Percentiles rank a stretch among this genome's conserved stretches.
Conservation (phyloP, 331 rosid species). For the Malus hybrid region DNA sequence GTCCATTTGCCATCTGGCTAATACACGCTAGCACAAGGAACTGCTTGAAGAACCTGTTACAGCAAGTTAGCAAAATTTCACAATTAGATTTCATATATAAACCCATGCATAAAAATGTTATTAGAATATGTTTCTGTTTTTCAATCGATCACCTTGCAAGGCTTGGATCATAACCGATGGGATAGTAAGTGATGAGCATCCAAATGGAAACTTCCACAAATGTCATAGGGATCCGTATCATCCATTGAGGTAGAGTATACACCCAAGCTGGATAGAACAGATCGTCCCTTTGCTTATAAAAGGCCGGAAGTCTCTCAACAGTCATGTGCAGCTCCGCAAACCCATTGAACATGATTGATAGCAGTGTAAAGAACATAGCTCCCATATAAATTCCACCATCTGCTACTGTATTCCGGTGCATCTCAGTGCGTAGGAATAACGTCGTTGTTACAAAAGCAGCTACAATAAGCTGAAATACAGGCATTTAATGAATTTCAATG, state of each 20-base stretch:
- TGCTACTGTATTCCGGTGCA: conserved; percentile 14
- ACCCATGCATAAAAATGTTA: background rate
- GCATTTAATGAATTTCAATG: background rate
- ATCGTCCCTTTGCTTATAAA: conserved; percentile 57
- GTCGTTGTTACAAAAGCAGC: conserved; percentile 18
- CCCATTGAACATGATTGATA: conserved; percentile 51
- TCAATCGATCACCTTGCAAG: background rate
- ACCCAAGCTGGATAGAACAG: conserved; percentile 60
- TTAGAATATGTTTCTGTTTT: background rate
- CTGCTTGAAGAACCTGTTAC: conserved; percentile 14
- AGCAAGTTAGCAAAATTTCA: background rate
- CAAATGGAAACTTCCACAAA: conserved; percentile 3
- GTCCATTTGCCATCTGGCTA: conserved; percentile 21
- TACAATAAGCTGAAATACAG: background rate
- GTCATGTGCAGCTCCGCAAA: conserved; percentile 47
- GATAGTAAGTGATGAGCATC: conserved; percentile 5
- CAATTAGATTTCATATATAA: background rate
- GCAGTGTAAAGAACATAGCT: conserved; percentile 36
- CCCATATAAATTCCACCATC: conserved; percentile 36
- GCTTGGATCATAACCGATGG: conserved; percentile 10
- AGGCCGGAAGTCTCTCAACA: conserved; percentile 48
- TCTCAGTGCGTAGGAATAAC: conserved; percentile 45
- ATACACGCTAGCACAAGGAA: background rate
- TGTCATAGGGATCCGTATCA: conserved; percentile 9
- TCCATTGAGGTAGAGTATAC: conserved; percentile 28